phyloP scores from a whole-genome alignment of 768 basidiomycete genomes.

The Pleurotus sapidus region DNA sequence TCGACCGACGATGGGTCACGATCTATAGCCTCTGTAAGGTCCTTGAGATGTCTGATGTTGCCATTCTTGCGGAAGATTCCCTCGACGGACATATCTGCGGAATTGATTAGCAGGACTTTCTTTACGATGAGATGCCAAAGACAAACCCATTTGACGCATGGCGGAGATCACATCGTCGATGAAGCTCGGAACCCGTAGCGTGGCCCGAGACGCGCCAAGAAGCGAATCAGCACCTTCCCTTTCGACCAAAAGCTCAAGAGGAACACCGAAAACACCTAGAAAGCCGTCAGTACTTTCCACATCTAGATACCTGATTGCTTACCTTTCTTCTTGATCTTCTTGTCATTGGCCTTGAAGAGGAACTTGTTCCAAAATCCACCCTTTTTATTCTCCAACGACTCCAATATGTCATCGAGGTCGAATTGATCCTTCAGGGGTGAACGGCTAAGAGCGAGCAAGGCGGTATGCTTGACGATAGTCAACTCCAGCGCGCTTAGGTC shows the following conservation, averaged over 20 bases:
- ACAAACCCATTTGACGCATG: slow-evolving; percentile 96
- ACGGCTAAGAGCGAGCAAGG: slow-evolving; percentile 75
- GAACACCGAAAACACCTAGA: slow-evolving; percentile 87
- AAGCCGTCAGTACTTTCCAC: slow-evolving; percentile 22
- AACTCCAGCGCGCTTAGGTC: slow-evolving; percentile 83
- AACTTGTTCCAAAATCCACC: slow-evolving; percentile 90
- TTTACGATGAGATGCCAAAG: slow-evolving; percentile 6
- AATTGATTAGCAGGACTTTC: slow-evolving; percentile 8
- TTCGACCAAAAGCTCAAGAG: slow-evolving; percentile 90
- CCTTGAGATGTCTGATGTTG: slow-evolving; percentile 90
- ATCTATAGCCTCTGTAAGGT: slow-evolving; percentile 89
- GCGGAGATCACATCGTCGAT: slow-evolving; percentile 98
- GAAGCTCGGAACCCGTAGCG: slow-evolving; percentile 91
- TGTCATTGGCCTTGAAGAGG: slow-evolving; percentile 81
- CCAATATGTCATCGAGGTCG: slow-evolving; percentile 90
- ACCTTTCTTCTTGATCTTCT: slow-evolving; percentile 93
- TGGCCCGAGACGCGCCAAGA: slow-evolving; percentile 81
- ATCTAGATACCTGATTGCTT: slow-evolving; percentile 14
- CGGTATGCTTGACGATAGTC: slow-evolving; percentile 89
- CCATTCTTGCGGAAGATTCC: slow-evolving; percentile 99
- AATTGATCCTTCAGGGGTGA: slow-evolving; percentile 79
- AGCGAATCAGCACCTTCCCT: slow-evolving; percentile 94
- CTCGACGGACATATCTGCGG: slow-evolving; percentile 94
- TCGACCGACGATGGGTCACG: slow-evolving; percentile 92
- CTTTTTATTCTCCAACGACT: slow-evolving; percentile 91